Evolutionary conservation across 768 basidiomycete genomes (phyloP), one percentile per base, ranked within the genome.

Genomic region (Boletus pseudo-olivaceus): DNA sequence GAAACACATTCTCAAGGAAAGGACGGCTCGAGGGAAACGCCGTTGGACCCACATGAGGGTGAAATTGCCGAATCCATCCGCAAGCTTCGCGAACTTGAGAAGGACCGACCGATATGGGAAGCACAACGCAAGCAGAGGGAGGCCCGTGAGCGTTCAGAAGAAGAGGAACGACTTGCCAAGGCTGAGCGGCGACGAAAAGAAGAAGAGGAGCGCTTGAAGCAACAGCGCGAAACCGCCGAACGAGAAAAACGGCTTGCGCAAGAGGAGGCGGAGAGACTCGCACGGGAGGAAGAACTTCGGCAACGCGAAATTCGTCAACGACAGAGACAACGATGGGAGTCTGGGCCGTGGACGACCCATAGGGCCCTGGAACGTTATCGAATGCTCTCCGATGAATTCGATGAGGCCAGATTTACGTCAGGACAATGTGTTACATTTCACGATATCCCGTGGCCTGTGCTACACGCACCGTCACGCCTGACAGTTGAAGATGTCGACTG

Each of bases 361-460:
- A 78, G 86, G 43, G 91, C 90, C 5, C 71, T 91, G 29, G 88
- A 90, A 60, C 79, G 84, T 29, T 93, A 88, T 70, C 81, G 74
- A 42, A 63, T 67, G 32, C 75, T 87, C 7, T 74, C 79, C 55
- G 83, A 82, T 20, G 74, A 76, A 32, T 92, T 92, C 63, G 87
- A 91, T 66, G 62, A 71, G 15, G 71, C 79, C 11, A 82, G 79
- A 57, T 88, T 85, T 68, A 72, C 78, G 4, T 58, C 72, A 35
- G 75, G 77, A 20, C 69, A 76, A 14, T 80, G 83, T 4, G 67
- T 90, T n/a, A 67, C 76, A 4, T 82, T 84, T 54, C 79, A 83
- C 43, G 77, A 76, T 38, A 75, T 93, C 30, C 88, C 90, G 0
- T 93, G 90, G 90, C 90, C 90, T 3, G 82, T 85, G 14, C 67